phyloP scores from a whole-genome alignment of 139 green algal species.

The Gonium pectorale region DNA sequence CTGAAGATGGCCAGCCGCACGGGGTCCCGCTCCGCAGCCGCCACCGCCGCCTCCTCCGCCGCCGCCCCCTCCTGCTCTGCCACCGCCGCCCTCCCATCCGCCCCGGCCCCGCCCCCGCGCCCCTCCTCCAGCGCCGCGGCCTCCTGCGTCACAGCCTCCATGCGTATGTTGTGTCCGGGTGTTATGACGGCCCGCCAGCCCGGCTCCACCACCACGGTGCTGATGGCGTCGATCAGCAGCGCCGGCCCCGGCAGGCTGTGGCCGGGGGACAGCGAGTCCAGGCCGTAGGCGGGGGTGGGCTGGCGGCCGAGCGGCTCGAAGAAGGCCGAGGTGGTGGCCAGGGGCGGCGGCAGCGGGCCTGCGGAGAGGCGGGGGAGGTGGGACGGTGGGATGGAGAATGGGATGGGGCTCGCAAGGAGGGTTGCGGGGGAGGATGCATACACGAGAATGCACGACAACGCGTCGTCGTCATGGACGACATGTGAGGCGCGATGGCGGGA shows the following conservation, averaged over 20 bases:
- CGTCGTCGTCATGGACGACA: too few species aligned
- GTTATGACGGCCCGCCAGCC: constrained; percentile 86
- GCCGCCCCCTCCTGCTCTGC: background rate
- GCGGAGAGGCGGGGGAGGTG: background rate
- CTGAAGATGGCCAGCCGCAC: constrained; percentile 96
- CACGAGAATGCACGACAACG: too few species aligned
- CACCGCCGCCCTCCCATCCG: background rate
- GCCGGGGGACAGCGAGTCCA: constrained; percentile 73
- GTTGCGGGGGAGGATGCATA: too few species aligned
- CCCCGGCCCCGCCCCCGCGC: too few species aligned
- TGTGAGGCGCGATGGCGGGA: too few species aligned
- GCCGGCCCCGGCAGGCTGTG: constrained; percentile 84
- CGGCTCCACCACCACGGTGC: constrained; percentile 95
- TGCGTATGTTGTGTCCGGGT: constrained; percentile 78
- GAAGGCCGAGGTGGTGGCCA: constrained; percentile 61
- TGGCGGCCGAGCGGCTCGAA: constrained; percentile 78
- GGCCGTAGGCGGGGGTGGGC: constrained; percentile 82
- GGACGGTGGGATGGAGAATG: too few species aligned
- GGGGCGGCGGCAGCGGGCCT: constrained; percentile 67
- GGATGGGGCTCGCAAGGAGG: too few species aligned
- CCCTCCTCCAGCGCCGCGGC: constrained; percentile 51
- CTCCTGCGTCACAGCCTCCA: constrained; percentile 66
- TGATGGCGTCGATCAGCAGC: constrained; percentile 94
- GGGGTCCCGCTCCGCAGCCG: constrained; percentile 77
- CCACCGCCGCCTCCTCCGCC: background rate